These are phyloP conservation scores for Hevea brasiliensis DNA, from an alignment of 345 rosid species.

Conservation along the genomic window DNA sequence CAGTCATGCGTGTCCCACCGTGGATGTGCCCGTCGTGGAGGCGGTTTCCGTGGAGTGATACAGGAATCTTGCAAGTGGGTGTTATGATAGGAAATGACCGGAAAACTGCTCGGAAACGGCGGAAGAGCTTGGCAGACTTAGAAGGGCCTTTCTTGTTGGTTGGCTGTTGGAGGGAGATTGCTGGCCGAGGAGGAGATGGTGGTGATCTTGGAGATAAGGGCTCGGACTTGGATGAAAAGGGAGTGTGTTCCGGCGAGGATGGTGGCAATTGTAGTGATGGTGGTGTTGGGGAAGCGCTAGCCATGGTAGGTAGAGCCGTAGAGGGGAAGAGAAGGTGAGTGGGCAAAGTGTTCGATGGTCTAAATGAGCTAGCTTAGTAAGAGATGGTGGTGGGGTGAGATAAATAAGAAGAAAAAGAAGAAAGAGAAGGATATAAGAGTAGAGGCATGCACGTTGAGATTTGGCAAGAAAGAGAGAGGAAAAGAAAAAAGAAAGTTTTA, in stretches of 20 bases:
- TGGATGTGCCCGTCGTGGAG: slow-evolving; percentile 57
- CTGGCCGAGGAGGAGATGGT: slow-evolving; percentile 7
- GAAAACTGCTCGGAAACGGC: slow-evolving; percentile 58
- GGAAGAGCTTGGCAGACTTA: slow-evolving; percentile 43
- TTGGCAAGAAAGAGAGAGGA: background rate
- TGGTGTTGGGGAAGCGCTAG: background rate
- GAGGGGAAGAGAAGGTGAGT: background rate
- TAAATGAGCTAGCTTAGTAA: background rate
- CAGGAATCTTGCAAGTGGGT: slow-evolving; percentile 60
- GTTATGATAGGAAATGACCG: slow-evolving; percentile 70
- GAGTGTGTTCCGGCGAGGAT: background rate
- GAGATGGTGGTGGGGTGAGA: background rate
- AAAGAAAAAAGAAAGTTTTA: background rate
- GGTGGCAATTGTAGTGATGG: background rate
- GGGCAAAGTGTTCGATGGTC: background rate
- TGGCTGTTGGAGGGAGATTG: slow-evolving; percentile 50
- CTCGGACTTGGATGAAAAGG: slow-evolving; percentile 8
- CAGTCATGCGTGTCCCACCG: slow-evolving; percentile 78
- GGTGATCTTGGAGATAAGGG: background rate
- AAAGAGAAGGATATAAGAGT: no score
- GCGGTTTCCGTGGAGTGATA: slow-evolving; percentile 38
- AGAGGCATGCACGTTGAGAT: slow-evolving; percentile 17
- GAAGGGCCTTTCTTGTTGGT: slow-evolving; percentile 39
- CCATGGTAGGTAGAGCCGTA: background rate
- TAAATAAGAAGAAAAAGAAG: no score